A percentile compares a stretch with the other conserved stretches of the same genome.
Conservation (phyloP, 192 early-diverging fungal genomes). For the Backusella tuberculispora region DNA sequence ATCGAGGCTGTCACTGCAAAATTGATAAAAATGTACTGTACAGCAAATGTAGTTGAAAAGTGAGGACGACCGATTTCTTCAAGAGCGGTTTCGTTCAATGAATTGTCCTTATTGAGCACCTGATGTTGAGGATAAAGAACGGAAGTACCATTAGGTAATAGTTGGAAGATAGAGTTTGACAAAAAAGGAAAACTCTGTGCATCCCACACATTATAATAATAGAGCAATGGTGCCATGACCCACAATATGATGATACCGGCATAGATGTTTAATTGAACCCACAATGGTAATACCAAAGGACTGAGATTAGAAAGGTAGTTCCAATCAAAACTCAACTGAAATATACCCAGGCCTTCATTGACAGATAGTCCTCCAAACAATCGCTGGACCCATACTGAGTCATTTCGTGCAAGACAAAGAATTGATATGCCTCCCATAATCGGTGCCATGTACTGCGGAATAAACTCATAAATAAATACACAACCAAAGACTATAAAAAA, state of each 20-base stretch:
- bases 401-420: slow-evolving; percentile 40
- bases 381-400: slow-evolving; percentile 39
- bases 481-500: slow-evolving; percentile 45
- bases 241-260: slow-evolving; percentile 58
- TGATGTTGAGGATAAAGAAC: slow-evolving; percentile 34
- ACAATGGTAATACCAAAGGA: slow-evolving; percentile 66
- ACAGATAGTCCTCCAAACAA: slow-evolving; percentile 45
- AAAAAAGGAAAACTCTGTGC: slow-evolving; percentile 57
- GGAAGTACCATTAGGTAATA: slow-evolving; percentile 45
- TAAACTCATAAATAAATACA: slow-evolving; percentile 48
- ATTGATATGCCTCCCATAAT: slow-evolving; percentile 42
- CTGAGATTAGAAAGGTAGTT: slow-evolving; percentile 42
- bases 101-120: slow-evolving; percentile 50
- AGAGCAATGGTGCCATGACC: slow-evolving; percentile 60
- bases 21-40: slow-evolving; percentile 62
- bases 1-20: slow-evolving; percentile 62
- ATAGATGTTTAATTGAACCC: slow-evolving; percentile 69
- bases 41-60: slow-evolving; percentile 57
- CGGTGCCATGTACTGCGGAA: slow-evolving; percentile 49
- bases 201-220: slow-evolving; percentile 58
- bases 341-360: slow-evolving; percentile 51
- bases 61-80: slow-evolving; percentile 50
- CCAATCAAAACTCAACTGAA: slow-evolving; percentile 51
- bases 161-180: slow-evolving; percentile 48
- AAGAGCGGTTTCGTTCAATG: slow-evolving; percentile 52